A percentile compares a stretch with the other conserved stretches of the same genome.
phyloP scores from a whole-genome alignment of 441 rosid species.

The Melastoma candidum region DNA sequence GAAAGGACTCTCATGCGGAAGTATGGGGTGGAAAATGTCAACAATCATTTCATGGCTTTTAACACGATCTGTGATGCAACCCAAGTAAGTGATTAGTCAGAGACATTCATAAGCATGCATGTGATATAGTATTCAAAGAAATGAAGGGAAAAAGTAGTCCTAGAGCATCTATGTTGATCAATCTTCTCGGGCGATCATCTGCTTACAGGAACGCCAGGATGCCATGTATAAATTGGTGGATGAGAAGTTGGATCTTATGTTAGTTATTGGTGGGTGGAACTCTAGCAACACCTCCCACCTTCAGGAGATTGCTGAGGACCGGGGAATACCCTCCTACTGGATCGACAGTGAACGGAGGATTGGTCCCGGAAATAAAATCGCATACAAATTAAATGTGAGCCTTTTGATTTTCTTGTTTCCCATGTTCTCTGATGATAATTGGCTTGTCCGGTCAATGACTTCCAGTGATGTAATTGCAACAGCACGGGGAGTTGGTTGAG shows the following conservation, averaged over 20 bases:
- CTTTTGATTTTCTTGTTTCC: conserved; percentile 4
- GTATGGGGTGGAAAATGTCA: conserved; percentile 76
- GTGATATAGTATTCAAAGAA: too few species aligned
- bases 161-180: neutral
- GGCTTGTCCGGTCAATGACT: neutral
- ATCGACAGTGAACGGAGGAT: conserved; percentile 75
- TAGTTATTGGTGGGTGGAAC: conserved; percentile 97
- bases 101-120: too few species aligned
- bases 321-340: conserved; percentile 93
- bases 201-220: conserved; percentile 84
- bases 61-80: conserved; percentile 99
- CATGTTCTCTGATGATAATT: neutral
- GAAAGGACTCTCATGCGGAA: conserved; percentile 91
- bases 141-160: too few species aligned
- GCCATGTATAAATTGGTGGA: conserved; percentile 92
- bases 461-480: conserved; percentile 1
- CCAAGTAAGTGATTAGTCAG: conserved; percentile 39
- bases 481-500: conserved; percentile 96
- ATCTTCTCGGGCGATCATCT: neutral
- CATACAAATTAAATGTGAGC: conserved; percentile 69
- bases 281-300: conserved; percentile 98
- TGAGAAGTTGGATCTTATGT: conserved; percentile 71
- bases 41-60: conserved; percentile 78
- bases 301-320: conserved; percentile 87
- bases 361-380: conserved; percentile 90